phyloP scores from a whole-genome alignment of 2,329 filamentous ascomycete genomes.

The Pseudocercospora cruenta region DNA sequence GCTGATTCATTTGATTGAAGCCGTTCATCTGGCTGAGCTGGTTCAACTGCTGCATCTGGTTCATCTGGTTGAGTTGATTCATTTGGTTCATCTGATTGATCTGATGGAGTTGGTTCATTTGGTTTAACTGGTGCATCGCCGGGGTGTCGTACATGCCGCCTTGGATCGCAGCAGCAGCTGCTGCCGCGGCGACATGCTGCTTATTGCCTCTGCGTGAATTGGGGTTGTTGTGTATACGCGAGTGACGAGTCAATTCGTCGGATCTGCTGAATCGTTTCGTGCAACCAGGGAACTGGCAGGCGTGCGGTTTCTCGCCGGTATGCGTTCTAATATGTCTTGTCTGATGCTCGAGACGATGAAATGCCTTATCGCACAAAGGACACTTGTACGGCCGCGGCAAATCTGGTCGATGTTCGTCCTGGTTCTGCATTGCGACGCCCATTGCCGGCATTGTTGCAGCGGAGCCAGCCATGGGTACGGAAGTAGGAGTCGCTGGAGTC shows the following conservation, averaged over 20 bases:
- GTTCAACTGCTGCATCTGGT: conserved; percentile 33
- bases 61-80: conserved; percentile 32
- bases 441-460: conserved; percentile 50
- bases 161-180: conserved; percentile 57
- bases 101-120: conserved; percentile 73
- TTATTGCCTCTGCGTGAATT: conserved; percentile 95
- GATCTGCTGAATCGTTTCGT: conserved; percentile 96
- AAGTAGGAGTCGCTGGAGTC: neutral
- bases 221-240: conserved; percentile 97
- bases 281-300: conserved; percentile 92
- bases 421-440: conserved; percentile 65
- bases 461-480: conserved; percentile 44
- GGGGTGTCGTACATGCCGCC: conserved; percentile 55
- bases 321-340: conserved; percentile 91
- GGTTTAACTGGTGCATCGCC: conserved; percentile 48
- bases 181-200: conserved; percentile 65
- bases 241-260: conserved; percentile 94
- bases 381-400: conserved; percentile 97
- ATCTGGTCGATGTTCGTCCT: conserved; percentile 72
- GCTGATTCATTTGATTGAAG: conserved; percentile 22
- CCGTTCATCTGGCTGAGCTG: conserved; percentile 21
- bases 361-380: conserved; percentile 96
- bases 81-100: conserved; percentile 73
- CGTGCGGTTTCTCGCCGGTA: conserved; percentile 97
- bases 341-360: conserved; percentile 96